These are phyloP conservation scores for Malus asiatica DNA, from an alignment of 306 rosid species.

Conservation along the genomic window DNA sequence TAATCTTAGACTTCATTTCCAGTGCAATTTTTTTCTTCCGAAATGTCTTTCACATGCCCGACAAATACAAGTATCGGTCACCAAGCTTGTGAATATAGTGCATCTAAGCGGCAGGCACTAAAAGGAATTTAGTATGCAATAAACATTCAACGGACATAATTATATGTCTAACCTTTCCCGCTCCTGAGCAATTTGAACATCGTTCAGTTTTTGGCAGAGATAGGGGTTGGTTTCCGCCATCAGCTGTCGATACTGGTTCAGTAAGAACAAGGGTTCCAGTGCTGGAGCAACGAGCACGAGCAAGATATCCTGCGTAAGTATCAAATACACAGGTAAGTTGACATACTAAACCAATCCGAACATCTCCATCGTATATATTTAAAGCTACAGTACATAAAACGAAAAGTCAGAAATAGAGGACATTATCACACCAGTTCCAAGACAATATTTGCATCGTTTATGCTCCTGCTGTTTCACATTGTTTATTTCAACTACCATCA, in stretches of 20 bases:
- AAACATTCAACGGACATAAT: background rate
- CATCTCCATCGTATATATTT: background rate
- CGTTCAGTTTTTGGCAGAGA: slow-evolving; percentile 73
- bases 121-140: background rate
- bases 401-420: background rate
- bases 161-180: slow-evolving; percentile 73
- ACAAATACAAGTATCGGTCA: background rate
- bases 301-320: slow-evolving; percentile 62
- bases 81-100: background rate
- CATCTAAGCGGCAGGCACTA: background rate
- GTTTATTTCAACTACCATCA: slow-evolving; percentile 97
- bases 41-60: no score
- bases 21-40: background rate
- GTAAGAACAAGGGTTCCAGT: slow-evolving; percentile 65
- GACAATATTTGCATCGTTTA: slow-evolving; percentile 94
- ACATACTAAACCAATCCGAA: background rate
- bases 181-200: slow-evolving; percentile 90
- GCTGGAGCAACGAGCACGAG: slow-evolving; percentile 93
- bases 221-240: slow-evolving; percentile 51
- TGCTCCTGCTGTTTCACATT: slow-evolving; percentile 93
- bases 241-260: slow-evolving; percentile 52
- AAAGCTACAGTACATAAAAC: background rate
- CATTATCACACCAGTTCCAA: slow-evolving; percentile 73
- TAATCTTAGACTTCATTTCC: background rate
- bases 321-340: background rate